Evolutionary conservation across 2,329 filamentous ascomycete species (phyloP), one percentile per base, ranked within the genome.

Genomic region (Aspergillus ustus): DNA sequence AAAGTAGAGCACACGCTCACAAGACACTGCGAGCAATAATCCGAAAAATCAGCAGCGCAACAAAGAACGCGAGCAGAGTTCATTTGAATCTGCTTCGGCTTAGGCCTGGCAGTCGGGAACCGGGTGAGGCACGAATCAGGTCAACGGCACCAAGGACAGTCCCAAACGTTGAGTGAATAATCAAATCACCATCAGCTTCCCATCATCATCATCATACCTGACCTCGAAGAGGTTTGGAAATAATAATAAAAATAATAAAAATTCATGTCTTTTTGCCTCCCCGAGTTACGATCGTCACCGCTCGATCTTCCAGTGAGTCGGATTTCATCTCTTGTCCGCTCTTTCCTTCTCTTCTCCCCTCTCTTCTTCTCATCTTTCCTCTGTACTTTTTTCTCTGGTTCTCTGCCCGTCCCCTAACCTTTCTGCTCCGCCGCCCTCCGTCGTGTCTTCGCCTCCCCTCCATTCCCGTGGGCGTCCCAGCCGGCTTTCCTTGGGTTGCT

Each of bases 251-350:
- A 49, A 51, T 49, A 57, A 51, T 51, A 54, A 45, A 25, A 54
- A 54, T 54, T 45, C 43, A 28, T 60, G 43, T 29, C 22, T 55
- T 61, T 61, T 67, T 62, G 59, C 68, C 67, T 67, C 65, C 63
- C 61, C 57, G 66, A 69, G 68, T 65, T 61, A 61, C 34, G 67
- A 69, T 69, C 66, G 66, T 66, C 67, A 67, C 65, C 63, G 65
- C 63, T 64, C 49, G 57, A 63, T 59, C 60, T 52, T 57, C 55
- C 61, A 63, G 61, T 58, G 66, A 67, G 55, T 56, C 65, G 53
- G 51, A 59, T 65, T 63, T 62, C 52, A 50, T 60, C 60, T 63
- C 64, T 66, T 40, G 31, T 61, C 53, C 52, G 54, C 59, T 55
- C 58, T 63, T 60, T 58, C 60, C 52, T 52, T 60, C 61, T 63